A percentile compares a stretch with the other conserved stretches of the same genome.
phyloP scores from a whole-genome alignment of 208 protist genomes.

The Acanthamoeba sp. region DNA sequence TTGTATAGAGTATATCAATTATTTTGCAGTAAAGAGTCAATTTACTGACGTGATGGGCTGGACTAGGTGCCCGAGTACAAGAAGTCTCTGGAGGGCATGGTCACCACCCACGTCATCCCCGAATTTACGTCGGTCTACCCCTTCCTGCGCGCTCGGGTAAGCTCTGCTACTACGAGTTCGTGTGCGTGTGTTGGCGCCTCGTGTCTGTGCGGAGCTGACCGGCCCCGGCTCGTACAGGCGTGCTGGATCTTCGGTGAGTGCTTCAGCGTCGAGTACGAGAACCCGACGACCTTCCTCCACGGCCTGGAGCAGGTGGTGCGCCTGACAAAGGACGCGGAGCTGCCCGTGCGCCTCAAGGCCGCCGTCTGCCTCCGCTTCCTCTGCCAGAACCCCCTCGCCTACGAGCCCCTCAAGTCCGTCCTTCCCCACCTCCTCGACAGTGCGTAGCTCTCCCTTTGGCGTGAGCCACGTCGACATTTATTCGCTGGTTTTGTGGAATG shows the following conservation, averaged over 20 bases:
- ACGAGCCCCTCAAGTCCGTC: slow-evolving; percentile 30
- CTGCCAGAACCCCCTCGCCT: not conserved
- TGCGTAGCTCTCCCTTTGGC: not conserved
- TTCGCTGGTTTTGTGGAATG: not conserved
- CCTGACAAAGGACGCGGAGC: slow-evolving; percentile 15
- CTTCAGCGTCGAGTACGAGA: slow-evolving; percentile 17
- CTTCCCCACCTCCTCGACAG: slow-evolving; percentile 33
- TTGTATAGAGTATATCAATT: no score
- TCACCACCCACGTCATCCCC: slow-evolving; percentile 42
- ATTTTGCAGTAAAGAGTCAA: no score
- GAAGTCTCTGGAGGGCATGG: slow-evolving; percentile 5
- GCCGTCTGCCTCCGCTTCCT: slow-evolving; percentile 28
- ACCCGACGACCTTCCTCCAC: not conserved
- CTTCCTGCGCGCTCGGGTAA: slow-evolving; percentile 52
- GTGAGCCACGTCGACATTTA: not conserved
- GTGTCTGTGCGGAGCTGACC: not conserved
- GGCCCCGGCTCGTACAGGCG: no score
- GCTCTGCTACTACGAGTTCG: no score
- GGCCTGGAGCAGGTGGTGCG: slow-evolving; percentile 18
- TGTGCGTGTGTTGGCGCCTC: no score
- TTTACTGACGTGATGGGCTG: no score
- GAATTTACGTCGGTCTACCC: slow-evolving; percentile 2
- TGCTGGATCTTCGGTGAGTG: slow-evolving; percentile 50
- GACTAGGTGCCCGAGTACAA: slow-evolving; percentile 27
- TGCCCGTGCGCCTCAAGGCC: slow-evolving; percentile 29